Evolutionary conservation across 202 grass and related monocot genomes (phyloP), one percentile per base, ranked within the genome.

Genomic region (Musa balbisiana): DNA sequence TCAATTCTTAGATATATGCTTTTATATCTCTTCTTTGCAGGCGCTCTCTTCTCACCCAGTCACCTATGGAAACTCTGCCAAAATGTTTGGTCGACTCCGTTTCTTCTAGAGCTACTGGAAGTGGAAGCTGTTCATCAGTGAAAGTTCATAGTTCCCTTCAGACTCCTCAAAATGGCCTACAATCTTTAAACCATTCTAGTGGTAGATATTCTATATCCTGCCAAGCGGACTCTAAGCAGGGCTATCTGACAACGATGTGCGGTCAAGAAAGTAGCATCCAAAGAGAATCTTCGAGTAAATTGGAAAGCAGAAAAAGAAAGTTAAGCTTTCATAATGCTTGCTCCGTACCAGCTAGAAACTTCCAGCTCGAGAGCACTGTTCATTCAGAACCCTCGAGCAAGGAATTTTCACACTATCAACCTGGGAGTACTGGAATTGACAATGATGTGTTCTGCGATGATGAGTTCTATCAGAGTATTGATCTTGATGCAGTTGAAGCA

Each of bases 401-500:
- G 20, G 43, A n/a, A 20, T 15, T 12, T 11, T n/a, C 59, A 65
- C n/a, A 21, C 5, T 8, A n/a, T 19, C 8, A n/a, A 16, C 56
- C 16, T 73, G 52, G 22, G 52, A 15, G 49, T 25, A 24, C 13
- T 55, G 62, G 73, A 58, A 17, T 72, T 80, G 74, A 82, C 84
- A 68, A 80, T 70, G 29, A 52, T 12, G 80, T 78, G 76, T 88
- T 62, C 21, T 89, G 88, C 59, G 92, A 96, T 81, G 85, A 87
- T 69, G 80, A 67, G 85, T 99, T 99, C 78, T 99, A 90, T 73
- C 84, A 81, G 75, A 71, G 74, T 70, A 80, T 95, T 29, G 87
- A 99, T 84, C 87, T 92, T 79, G 95, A 95, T 85, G 80, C 92
- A 56, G 75, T 95, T 51, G 95, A 90, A 85, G 89, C 95, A 67